phyloP scores from a whole-genome alignment of 768 basidiomycete genomes.

The Amanita thiersii region DNA sequence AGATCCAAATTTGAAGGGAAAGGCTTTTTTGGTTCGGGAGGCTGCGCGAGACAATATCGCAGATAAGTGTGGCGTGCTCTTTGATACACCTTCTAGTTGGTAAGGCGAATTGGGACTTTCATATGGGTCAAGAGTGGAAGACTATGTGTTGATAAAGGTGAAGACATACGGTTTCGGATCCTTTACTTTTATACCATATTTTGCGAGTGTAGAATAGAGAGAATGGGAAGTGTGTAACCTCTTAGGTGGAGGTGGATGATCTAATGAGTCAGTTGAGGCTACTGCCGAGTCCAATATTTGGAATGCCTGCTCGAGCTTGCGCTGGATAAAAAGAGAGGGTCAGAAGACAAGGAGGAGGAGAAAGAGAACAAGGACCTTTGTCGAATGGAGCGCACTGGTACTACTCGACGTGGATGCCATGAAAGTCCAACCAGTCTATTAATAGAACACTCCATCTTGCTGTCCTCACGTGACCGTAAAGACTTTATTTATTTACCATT shows the following conservation, averaged over 20 bases:
- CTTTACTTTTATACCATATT: conserved; percentile 62
- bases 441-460: no score
- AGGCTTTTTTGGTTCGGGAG: conserved; percentile 40
- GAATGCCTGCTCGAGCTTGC: conserved; percentile 80
- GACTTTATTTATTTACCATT: no score
- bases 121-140: background rate
- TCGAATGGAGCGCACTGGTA: conserved; percentile 21
- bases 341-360: background rate
- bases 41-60: conserved; percentile 67
- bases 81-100: conserved; percentile 22
- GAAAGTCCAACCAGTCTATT: no score
- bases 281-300: conserved; percentile 63
- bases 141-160: background rate
- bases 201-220: conserved; percentile 70
- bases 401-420: no score
- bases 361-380: conserved; percentile 31
- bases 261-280: conserved; percentile 21
- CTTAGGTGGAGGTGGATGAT: conserved; percentile 44
- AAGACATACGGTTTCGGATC: conserved; percentile 23
- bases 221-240: conserved; percentile 44
- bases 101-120: conserved; percentile 2
- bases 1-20: conserved; percentile 38
- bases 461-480: no score
- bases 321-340: conserved; percentile 28
- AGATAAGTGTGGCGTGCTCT: conserved; percentile 59